Evolutionary conservation across 306 rosid genomes (phyloP), one percentile per base, ranked within the genome.

Genomic region (Alnus glutinosa): DNA sequence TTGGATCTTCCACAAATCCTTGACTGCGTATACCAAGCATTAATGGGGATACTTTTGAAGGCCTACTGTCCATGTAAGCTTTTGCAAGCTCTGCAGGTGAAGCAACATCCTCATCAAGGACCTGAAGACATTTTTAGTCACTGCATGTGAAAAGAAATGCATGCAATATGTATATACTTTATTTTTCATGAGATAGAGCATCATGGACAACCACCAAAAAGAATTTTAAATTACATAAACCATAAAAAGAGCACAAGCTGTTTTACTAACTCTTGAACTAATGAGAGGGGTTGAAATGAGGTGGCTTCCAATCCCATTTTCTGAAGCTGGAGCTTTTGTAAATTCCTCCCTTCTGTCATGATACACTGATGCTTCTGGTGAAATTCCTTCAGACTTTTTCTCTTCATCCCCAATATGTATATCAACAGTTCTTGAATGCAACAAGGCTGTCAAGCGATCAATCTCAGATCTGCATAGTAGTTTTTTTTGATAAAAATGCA

Each of bases 71-170:
- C 99, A 95, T 95, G 89, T 88, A 95, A 23, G 97, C 91, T 83
- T 93, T 95, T 71, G 99, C 99, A 74, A 91, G 90, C 89, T 87
- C 93, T 37, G 91, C 88, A 76, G 99, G 97, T 76, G 99, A 91
- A 87, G 91, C 91, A 84, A 86, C 87, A 82, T 88, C 94, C 63
- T 88, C 92, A 72, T 88, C 88, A 82, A 89, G 89, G 85, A 80
- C 92, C 99, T 95, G 89, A 50, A 58, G 70, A 78, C 79, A 87
- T 79, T 80, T 46, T 36, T 75, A 69, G 77, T 71, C 79, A 63
- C 42, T 77, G 80, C 19, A 52, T 34, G 76, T 73, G 69, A 88
- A 85, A 81, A 77, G 76, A 46, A 47, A 64, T 42, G 62, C 44
- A 49, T 44, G 44, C 62, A 80, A 80, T 74, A 82, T 42, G 42